Base-by-base conservation (phyloP, 441 rosid species). In the Populus trichocarpa region DNA sequence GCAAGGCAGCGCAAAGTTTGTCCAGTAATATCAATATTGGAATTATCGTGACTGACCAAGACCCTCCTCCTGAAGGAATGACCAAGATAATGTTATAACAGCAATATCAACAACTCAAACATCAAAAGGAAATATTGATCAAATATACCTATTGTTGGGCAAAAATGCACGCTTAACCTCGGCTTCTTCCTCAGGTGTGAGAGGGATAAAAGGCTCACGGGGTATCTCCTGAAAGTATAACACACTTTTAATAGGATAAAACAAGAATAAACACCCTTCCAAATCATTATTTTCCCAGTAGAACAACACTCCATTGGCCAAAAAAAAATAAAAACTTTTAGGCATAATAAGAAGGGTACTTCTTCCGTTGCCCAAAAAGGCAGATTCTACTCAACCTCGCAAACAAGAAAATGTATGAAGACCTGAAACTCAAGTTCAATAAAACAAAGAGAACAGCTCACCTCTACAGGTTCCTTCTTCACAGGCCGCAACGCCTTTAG, bases 11-110 rank as follows among this genome's bases (percentile, higher is more conserved):
- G 90, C 77, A 96, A 78, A 77, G 82, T 26, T 80, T 89, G 81
- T 71, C 91, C 97, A 8, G 92, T 90, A 74, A 96, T 92, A 75
- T 91, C 92, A 82, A 96, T 96, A 77, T 87, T 85, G 68, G 97
- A 90, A 61, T 78, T 77, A 70, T 78, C 13, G 78, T 92, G 97
- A 36, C 75, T 69, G 72, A 87, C 95, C 79, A 95, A 76, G 30
- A 89, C 76, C 78, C 50, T 84, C 80, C 72, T 87, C 87, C 98
- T 90, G 86, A 59, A 74, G 70, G 77, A 74, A 73, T 35, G 78
- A 57, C n/a, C 42, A 50, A 72, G 75, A 38, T 26, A 33, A 73
- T 11, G 71, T 80, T 73, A 74, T 77, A 66, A 40, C 22, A 76
- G 26, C 76, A 40, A 50, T 20, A 71, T 22, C n/a, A 67, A 38